phyloP scores from a whole-genome alignment of 2,329 filamentous ascomycete genomes.

The Cercospora canescens region DNA sequence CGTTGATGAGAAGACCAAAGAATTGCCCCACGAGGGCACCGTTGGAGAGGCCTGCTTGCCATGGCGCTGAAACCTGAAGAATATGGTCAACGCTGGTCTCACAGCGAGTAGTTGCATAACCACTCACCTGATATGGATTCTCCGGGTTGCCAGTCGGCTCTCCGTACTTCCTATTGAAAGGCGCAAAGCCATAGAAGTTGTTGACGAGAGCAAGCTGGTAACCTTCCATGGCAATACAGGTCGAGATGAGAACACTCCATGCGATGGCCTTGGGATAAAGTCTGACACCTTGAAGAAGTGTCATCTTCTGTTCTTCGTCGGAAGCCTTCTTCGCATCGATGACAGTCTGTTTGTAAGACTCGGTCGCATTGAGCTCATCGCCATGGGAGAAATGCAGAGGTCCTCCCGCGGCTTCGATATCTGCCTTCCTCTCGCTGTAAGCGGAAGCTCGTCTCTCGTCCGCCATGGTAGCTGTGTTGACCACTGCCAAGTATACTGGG shows the following conservation, averaged over 20 bases:
- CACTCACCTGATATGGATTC: constrained; percentile 29
- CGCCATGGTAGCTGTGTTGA: not conserved
- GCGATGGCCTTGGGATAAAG: constrained; percentile 84
- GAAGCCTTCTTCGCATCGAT: constrained; percentile 47
- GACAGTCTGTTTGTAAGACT: constrained; percentile 33
- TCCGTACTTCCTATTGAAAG: constrained; percentile 48
- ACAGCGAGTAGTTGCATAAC: not conserved
- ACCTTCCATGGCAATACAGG: constrained; percentile 88
- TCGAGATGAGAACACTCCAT: constrained; percentile 86
- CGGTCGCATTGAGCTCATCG: constrained; percentile 34
- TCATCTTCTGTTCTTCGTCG: constrained; percentile 53
- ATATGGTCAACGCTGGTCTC: constrained; percentile 19
- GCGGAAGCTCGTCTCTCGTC: not conserved
- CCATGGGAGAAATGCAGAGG: constrained; percentile 27
- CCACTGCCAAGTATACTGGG: not conserved
- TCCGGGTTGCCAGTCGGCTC: constrained; percentile 36
- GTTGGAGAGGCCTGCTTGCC: constrained; percentile 51
- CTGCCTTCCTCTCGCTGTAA: not conserved
- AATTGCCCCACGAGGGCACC: constrained; percentile 49
- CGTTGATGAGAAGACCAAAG: constrained; percentile 48
- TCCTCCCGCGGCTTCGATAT: constrained; percentile 11
- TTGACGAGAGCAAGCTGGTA: constrained; percentile 81
- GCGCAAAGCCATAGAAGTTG: constrained; percentile 66
- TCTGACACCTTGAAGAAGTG: constrained; percentile 70
- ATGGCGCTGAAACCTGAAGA: constrained; percentile 44